Evolutionary conservation across 1,284 basidiomycete genomes (phyloP).

Genomic region (Hemileia vastatrix): DNA sequence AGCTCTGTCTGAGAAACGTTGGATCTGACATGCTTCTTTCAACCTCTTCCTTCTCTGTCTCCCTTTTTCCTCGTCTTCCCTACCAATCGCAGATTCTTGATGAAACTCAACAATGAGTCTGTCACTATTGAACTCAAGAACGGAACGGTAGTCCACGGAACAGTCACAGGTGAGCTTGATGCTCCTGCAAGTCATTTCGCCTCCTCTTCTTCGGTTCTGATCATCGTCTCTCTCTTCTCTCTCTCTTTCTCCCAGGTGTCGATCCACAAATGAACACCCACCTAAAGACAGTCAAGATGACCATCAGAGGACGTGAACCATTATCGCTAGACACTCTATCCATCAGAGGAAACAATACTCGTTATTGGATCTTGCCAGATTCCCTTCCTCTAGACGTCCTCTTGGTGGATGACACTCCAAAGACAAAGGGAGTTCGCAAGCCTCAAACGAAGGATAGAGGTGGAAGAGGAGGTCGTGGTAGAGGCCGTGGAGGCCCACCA

Average conservation of each 20-base stretch:
- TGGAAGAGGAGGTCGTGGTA: background rate
- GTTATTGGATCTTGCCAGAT: conserved; percentile 90
- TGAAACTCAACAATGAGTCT: conserved; percentile 99
- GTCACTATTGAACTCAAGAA: conserved; percentile 98
- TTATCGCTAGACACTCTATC: conserved; percentile 63
- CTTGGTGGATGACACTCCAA: conserved; percentile 92
- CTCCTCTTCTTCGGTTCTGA: background rate
- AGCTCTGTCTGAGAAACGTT: too few relatives aligned
- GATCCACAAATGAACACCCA: conserved; percentile 98
- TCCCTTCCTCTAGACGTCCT: conserved; percentile 90
- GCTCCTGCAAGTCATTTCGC: background rate
- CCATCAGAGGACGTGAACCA: conserved; percentile 72
- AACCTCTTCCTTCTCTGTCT: too few relatives aligned
- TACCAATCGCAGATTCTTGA: conserved; percentile 95
- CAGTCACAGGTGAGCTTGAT: conserved; percentile 70
- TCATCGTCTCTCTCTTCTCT: background rate
- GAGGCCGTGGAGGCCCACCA: background rate
- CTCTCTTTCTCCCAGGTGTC: conserved; percentile 54
- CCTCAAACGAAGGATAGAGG: too few relatives aligned
- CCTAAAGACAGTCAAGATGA: conserved; percentile 93
- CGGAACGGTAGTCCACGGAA: conserved; percentile 90
- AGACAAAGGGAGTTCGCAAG: conserved; percentile 73
- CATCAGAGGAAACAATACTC: conserved; percentile 67
- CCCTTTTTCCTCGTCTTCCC: too few relatives aligned
- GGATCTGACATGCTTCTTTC: too few relatives aligned